phyloP scores from a whole-genome alignment of 371 early-diverging fungal species.

The Gilbertella persicaria region DNA sequence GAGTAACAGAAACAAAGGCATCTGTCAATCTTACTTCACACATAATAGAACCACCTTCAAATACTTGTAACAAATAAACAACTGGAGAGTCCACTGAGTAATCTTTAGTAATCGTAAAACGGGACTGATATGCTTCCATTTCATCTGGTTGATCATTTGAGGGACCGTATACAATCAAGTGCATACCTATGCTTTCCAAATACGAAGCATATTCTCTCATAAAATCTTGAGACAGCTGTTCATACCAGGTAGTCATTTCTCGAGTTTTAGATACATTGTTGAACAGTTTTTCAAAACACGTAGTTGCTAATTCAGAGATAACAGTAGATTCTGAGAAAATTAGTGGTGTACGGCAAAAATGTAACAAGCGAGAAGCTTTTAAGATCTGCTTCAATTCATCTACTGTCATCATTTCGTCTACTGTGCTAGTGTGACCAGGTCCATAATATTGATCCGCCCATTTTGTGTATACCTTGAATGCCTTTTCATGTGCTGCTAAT shows the following conservation, averaged over 20 bases:
- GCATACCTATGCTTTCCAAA: conserved; percentile 70
- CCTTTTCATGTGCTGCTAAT: conserved; percentile 65
- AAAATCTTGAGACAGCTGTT: conserved; percentile 56
- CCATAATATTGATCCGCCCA: conserved; percentile 64
- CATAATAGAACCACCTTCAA: conserved; percentile 71
- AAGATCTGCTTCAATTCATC: conserved; percentile 60
- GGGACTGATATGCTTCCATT: conserved; percentile 31
- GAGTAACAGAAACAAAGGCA: conserved; percentile 70
- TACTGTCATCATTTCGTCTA: conserved; percentile 56
- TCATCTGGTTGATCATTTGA: conserved; percentile 27
- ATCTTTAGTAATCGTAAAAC: conserved; percentile 35
- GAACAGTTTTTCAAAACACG: conserved; percentile 14
- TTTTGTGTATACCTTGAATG: conserved; percentile 63
- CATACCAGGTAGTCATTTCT: conserved; percentile 55
- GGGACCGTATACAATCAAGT: conserved; percentile 49
- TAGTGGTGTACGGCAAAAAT: conserved; percentile 69
- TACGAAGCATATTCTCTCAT: conserved; percentile 71
- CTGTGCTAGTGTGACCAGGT: conserved; percentile 14
- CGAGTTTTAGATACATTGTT: conserved; percentile 15
- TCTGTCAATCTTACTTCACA: conserved; percentile 74
- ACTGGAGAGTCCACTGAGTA: conserved; percentile 53
- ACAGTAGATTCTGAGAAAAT: conserved; percentile 47
- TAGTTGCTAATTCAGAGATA: neutral
- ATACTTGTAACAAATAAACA: conserved; percentile 66
- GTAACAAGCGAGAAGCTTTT: conserved; percentile 62